Percentiles rank a stretch among this genome's conserved stretches.
phyloP scores from a whole-genome alignment of 164 flowering plant species.

The Berberis vulgaris region DNA sequence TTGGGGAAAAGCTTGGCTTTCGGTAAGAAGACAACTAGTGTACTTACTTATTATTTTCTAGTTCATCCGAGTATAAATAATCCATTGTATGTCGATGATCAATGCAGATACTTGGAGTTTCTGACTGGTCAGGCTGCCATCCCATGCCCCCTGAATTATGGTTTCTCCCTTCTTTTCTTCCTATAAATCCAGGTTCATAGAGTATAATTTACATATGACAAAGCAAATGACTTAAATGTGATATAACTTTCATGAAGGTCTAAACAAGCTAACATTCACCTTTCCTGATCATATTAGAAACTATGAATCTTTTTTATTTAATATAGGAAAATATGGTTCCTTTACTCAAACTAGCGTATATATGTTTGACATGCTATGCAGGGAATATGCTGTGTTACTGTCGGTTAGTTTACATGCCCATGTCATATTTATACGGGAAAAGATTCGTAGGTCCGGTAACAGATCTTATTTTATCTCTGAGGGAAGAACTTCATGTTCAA shows the following conservation, averaged over 20 bases:
- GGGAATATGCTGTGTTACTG: constrained; percentile 25
- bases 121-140: constrained; percentile 55
- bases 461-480: constrained; percentile 17
- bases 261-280: too few relatives aligned
- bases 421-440: constrained; percentile 30
- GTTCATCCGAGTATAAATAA: neutral
- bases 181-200: constrained; percentile 42
- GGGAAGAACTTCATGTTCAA: constrained; percentile 28
- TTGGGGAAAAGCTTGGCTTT: neutral
- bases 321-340: too few relatives aligned
- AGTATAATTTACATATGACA: neutral
- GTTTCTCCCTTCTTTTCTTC: constrained; percentile 28
- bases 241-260: neutral
- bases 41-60: neutral
- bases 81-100: neutral
- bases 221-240: neutral
- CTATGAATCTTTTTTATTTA: too few relatives aligned
- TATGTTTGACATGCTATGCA: constrained; percentile 1
- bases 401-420: constrained; percentile 20
- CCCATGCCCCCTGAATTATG: constrained; percentile 23
- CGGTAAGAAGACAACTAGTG: neutral
- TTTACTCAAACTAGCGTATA: too few relatives aligned
- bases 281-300: too few relatives aligned
- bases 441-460: constrained; percentile 41
- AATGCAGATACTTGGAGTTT: constrained; percentile 46